Evolutionary conservation across 768 basidiomycete genomes (phyloP).

Genomic region (Amanita polypyramis): DNA sequence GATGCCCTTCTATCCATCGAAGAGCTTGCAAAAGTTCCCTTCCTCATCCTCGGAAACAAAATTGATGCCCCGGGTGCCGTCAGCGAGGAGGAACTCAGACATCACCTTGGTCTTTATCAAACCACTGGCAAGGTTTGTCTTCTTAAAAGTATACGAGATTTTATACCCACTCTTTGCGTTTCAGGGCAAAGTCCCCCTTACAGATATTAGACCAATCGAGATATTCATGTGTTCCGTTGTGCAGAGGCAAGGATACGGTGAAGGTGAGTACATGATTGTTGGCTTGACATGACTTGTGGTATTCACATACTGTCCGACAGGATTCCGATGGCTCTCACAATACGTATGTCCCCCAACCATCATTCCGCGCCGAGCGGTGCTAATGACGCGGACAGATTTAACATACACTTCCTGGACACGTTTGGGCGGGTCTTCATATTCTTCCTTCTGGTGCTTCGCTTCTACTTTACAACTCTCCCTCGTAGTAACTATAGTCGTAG

Average conservation of each 20-base stretch:
- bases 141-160: background rate
- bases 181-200: slow-evolving; percentile 94
- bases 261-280: slow-evolving; percentile 47
- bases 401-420: background rate
- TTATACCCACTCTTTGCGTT: slow-evolving; percentile 1
- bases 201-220: slow-evolving; percentile 96
- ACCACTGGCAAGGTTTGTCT: slow-evolving; percentile 92
- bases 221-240: slow-evolving; percentile 99
- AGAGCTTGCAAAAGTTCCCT: slow-evolving; percentile 90
- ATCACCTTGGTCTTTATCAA: slow-evolving; percentile 91
- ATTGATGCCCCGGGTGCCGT: slow-evolving; percentile 98
- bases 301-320: slow-evolving; percentile 23
- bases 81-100: slow-evolving; percentile 93
- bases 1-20: slow-evolving; percentile 95
- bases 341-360: slow-evolving; percentile 51
- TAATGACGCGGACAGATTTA: slow-evolving; percentile 4
- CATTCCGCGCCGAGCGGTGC: background rate
- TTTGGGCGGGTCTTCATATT: background rate
- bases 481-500: background rate
- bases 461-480: background rate
- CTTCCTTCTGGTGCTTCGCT: background rate
- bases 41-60: slow-evolving; percentile 98
- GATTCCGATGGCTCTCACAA: slow-evolving; percentile 96
- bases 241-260: slow-evolving; percentile 96
- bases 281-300: background rate